These are phyloP conservation scores for Stagonosporopsis cucurbitacearum DNA, from an alignment of 2,329 filamentous ascomycete genomes.

Conservation along the genomic window DNA sequence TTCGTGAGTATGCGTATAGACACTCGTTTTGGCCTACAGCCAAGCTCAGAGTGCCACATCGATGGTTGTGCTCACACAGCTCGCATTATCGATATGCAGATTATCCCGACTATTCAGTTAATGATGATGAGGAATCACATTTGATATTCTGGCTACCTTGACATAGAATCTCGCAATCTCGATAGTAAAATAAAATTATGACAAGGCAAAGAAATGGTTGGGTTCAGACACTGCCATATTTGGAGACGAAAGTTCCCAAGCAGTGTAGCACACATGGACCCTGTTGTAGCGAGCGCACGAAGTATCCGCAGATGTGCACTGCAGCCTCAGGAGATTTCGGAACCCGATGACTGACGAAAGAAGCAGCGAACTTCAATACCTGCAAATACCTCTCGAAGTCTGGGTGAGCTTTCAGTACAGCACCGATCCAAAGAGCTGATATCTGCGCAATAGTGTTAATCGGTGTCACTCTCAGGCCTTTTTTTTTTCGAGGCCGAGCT, in stretches of 20 bases:
- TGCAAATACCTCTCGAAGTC: background rate
- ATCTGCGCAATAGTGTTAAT: background rate
- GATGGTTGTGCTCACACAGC: no score
- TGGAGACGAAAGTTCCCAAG: background rate
- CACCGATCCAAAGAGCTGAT: background rate
- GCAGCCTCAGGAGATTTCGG: background rate
- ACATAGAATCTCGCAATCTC: conserved; percentile 1
- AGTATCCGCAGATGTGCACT: background rate
- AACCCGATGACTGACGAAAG: background rate
- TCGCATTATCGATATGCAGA: no score
- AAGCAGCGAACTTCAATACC: background rate
- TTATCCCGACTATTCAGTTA: background rate
- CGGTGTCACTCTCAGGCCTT: background rate
- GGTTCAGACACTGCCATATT: background rate
- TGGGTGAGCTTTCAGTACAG: background rate
- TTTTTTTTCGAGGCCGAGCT: background rate
- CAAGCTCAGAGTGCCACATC: no score
- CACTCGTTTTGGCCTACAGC: no score
- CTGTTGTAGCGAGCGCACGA: background rate
- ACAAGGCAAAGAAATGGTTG: background rate
- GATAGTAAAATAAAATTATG: background rate
- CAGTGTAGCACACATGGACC: background rate
- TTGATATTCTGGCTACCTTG: background rate
- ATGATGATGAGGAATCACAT: conserved; percentile 4
- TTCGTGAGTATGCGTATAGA: no score